Evolutionary conservation across 2,329 filamentous ascomycete species (phyloP).

Genomic region (Epichloe baconii): DNA sequence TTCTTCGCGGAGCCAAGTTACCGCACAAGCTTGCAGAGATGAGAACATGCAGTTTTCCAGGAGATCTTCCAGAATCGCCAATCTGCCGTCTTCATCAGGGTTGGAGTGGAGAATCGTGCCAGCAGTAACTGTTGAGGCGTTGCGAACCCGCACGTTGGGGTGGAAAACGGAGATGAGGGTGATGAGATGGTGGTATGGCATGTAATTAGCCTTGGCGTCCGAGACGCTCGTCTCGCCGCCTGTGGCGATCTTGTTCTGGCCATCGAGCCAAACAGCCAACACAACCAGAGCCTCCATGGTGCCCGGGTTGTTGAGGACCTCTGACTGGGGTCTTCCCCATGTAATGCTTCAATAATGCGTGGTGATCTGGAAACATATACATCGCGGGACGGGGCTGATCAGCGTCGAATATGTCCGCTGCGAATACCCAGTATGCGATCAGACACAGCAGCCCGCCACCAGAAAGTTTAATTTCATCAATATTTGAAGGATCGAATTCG

Average conservation of each 20-base stretch:
- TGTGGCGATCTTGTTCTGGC: slow-evolving; percentile 29
- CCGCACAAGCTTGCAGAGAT: slow-evolving; percentile 47
- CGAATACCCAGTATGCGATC: slow-evolving; percentile 49
- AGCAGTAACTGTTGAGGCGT: slow-evolving; percentile 40
- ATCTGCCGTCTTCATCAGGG: slow-evolving; percentile 42
- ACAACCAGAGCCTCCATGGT: slow-evolving; percentile 46
- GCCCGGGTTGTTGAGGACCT: slow-evolving; percentile 37
- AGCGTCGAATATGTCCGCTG: slow-evolving; percentile 46
- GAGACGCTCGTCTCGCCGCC: slow-evolving; percentile 8
- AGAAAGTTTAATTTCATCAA: slow-evolving; percentile 43
- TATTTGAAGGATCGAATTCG: slow-evolving; percentile 32
- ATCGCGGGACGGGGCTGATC: slow-evolving; percentile 39
- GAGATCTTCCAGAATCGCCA: slow-evolving; percentile 51
- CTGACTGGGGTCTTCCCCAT: slow-evolving; percentile 36
- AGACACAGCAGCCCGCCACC: slow-evolving; percentile 46
- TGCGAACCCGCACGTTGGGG: slow-evolving; percentile 38
- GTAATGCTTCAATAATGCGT: slow-evolving; percentile 38
- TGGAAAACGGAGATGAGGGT: slow-evolving; percentile 47
- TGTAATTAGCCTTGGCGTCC: slow-evolving; percentile 31
- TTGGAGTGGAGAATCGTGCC: slow-evolving; percentile 43
- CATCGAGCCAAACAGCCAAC: slow-evolving; percentile 46
- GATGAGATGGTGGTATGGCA: slow-evolving; percentile 47
- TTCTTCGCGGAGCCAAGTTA: slow-evolving; percentile 52
- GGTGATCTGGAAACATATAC: slow-evolving; percentile 47
- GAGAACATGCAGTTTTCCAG: slow-evolving; percentile 53